A percentile compares a stretch with the other conserved stretches of the same genome.
These are phyloP conservation scores for Neopestalotiopsis sp. DNA, from an alignment of 2,329 filamentous ascomycete genomes.

Conservation along the genomic window DNA sequence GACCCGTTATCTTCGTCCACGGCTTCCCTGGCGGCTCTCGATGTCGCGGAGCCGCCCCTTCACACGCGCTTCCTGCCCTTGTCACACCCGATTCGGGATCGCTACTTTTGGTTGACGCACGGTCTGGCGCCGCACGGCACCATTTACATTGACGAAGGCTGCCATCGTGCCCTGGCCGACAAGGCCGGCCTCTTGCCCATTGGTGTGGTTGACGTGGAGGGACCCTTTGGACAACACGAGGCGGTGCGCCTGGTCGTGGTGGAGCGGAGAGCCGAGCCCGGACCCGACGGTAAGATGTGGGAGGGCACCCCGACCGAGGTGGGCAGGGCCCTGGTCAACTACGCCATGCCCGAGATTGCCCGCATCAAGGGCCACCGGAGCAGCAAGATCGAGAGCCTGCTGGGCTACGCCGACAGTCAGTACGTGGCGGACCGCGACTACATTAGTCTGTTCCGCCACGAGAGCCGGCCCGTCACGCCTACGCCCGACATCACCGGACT, in stretches of 20 bases:
- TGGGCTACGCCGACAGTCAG: constrained; percentile 94
- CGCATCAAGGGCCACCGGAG: constrained; percentile 86
- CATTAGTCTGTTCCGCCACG: constrained; percentile 72
- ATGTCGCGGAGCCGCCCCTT: constrained; percentile 62
- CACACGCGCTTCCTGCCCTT: constrained; percentile 95
- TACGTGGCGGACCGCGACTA: constrained; percentile 91
- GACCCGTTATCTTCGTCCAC: constrained; percentile 46
- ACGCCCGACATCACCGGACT: constrained; percentile 24
- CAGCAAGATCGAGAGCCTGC: constrained; percentile 75
- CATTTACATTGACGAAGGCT: constrained; percentile 91
- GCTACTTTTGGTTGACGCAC: constrained; percentile 97
- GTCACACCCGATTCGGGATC: constrained; percentile 82
- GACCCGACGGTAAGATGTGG: constrained; percentile 54
- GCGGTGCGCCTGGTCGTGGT: constrained; percentile 87
- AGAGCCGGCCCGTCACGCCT: constrained; percentile 60
- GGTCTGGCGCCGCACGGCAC: constrained; percentile 90
- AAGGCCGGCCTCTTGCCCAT: constrained; percentile 90
- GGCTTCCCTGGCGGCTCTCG: constrained; percentile 47
- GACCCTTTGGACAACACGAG: constrained; percentile 90
- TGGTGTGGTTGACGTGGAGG: constrained; percentile 89
- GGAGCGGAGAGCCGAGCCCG: constrained; percentile 52
- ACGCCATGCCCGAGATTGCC: constrained; percentile 82
- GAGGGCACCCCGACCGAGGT: constrained; percentile 70
- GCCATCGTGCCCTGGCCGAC: constrained; percentile 77
- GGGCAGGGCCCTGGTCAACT: constrained; percentile 90